phyloP scores from a whole-genome alignment of 306 rosid genomes.

The Cicer judaicum region DNA sequence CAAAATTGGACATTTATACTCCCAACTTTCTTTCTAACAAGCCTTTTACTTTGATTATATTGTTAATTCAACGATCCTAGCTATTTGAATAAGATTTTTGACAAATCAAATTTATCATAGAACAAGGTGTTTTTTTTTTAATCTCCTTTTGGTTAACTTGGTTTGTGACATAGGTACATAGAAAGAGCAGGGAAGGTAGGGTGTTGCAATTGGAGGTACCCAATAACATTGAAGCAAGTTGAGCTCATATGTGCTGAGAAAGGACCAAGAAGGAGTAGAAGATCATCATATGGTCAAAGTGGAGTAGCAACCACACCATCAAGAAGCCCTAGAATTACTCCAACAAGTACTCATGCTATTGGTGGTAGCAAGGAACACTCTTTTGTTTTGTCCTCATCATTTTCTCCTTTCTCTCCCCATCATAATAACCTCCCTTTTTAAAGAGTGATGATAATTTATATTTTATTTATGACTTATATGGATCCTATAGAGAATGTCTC shows the following conservation, averaged over 20 bases:
- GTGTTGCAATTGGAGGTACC: constrained; percentile 45
- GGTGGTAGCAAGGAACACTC: constrained; percentile 36
- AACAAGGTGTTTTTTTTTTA: too few relatives aligned
- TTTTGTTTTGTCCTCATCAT: constrained; percentile 33
- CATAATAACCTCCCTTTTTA: constrained; percentile 38
- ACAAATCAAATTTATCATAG: not conserved
- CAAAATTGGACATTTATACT: too few relatives aligned
- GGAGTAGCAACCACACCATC: constrained; percentile 28
- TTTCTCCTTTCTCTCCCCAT: constrained; percentile 41
- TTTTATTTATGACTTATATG: not conserved
- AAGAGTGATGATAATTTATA: not conserved
- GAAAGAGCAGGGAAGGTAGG: constrained; percentile 48
- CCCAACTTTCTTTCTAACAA: too few relatives aligned
- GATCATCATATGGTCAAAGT: constrained; percentile 29
- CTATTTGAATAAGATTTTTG: not conserved
- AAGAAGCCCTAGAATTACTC: constrained; percentile 17
- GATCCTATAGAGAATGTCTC: constrained; percentile 3
- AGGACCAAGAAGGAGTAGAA: constrained; percentile 40
- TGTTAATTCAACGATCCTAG: not conserved
- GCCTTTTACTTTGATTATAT: too few relatives aligned
- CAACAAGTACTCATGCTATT: constrained; percentile 30
- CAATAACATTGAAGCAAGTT: constrained; percentile 33
- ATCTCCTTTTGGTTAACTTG: not conserved
- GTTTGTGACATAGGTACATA: constrained; percentile 32
- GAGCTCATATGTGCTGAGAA: constrained; percentile 46